Conservation (phyloP, 192 early-diverging fungal species). For the Spizellomyces sp. region DNA sequence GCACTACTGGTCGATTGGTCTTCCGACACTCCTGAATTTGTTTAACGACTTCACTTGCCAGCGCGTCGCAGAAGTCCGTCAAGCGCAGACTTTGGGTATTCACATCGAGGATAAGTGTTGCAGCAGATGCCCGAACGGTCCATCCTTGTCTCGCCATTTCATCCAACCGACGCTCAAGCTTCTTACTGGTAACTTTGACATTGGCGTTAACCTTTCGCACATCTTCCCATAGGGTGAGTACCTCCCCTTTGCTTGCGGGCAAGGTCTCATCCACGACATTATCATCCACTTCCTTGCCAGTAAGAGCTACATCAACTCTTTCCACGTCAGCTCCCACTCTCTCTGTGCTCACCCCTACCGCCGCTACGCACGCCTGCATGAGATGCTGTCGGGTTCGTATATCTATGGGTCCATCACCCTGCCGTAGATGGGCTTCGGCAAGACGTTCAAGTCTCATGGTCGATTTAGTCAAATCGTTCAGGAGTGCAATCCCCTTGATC, state of each 20-base stretch:
- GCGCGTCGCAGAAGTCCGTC: not conserved
- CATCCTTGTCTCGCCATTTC: constrained; percentile 1
- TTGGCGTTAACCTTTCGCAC: not conserved
- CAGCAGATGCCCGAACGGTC: not conserved
- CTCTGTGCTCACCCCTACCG: not conserved
- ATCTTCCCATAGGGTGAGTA: not conserved
- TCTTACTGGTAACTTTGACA: not conserved
- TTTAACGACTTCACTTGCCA: not conserved
- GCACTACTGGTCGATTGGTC: not conserved
- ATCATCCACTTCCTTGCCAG: not conserved
- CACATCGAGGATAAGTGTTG: too few species aligned
- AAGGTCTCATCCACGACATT: not conserved
- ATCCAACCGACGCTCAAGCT: not conserved
- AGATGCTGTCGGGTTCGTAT: not conserved
- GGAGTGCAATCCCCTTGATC: constrained; percentile 63
- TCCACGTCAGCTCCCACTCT: constrained; percentile 6
- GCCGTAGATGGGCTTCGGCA: not conserved
- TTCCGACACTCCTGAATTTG: not conserved
- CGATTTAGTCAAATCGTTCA: constrained; percentile 68
- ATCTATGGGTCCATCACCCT: not conserved
- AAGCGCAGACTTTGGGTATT: too few species aligned
- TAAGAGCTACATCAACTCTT: constrained; percentile 2
- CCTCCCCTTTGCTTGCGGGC: not conserved
- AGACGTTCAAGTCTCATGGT: constrained; percentile 7
- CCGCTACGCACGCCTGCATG: not conserved